Evolutionary conservation across 2,329 filamentous ascomycete species (phyloP).

Genomic region (Fusarium palustre): DNA sequence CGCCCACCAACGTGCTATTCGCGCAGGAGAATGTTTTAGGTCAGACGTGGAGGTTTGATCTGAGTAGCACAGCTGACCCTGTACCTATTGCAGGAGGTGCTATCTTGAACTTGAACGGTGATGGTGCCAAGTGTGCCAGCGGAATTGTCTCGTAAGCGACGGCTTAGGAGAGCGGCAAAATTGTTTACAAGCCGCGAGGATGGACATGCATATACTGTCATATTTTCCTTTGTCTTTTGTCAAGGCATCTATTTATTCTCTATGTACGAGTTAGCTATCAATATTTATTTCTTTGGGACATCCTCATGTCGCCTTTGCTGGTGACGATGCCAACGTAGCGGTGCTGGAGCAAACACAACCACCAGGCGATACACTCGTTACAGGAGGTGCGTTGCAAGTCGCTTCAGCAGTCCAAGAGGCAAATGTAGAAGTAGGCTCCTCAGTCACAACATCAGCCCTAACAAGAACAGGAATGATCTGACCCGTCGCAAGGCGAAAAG

Average conservation of each 20-base stretch:
- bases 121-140: slow-evolving; percentile 32
- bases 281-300: slow-evolving; percentile 13
- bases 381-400: slow-evolving; percentile 59
- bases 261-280: slow-evolving; percentile 28
- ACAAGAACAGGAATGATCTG: slow-evolving; percentile 76
- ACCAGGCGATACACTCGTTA: slow-evolving; percentile 55
- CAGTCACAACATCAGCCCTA: slow-evolving; percentile 61
- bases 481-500: slow-evolving; percentile 73
- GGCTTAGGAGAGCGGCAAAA: slow-evolving; percentile 29
- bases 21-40: slow-evolving; percentile 22
- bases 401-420: slow-evolving; percentile 54
- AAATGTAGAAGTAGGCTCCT: slow-evolving; percentile 47
- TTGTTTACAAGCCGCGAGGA: slow-evolving; percentile 23
- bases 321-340: slow-evolving; percentile 33
- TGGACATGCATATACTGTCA: slow-evolving; percentile 17
- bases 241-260: slow-evolving; percentile 12
- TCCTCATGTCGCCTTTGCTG: slow-evolving; percentile 30
- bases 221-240: slow-evolving; percentile 20
- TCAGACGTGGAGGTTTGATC: slow-evolving; percentile 23
- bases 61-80: background rate
- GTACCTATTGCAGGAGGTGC: background rate
- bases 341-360: slow-evolving; percentile 57
- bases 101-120: slow-evolving; percentile 20
- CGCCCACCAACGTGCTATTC: background rate
- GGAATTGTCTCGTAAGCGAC: background rate